Evolutionary conservation across 2,329 filamentous ascomycete species (phyloP).

Genomic region (Trichoderma guizhouense): DNA sequence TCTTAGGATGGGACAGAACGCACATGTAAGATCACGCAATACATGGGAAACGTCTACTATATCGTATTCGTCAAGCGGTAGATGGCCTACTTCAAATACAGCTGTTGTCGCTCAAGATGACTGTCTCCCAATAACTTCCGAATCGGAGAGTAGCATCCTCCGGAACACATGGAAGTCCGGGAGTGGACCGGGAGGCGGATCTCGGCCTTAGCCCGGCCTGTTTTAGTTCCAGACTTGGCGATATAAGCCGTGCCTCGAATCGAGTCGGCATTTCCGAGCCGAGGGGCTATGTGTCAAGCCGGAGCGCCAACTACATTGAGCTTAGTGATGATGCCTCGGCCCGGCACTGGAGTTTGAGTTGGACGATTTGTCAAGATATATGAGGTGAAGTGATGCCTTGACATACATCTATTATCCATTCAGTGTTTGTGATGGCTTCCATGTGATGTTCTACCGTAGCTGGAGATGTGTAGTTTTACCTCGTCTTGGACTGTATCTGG

Average conservation of each 20-base stretch:
- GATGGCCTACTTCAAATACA: not conserved
- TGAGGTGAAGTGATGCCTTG: not conserved
- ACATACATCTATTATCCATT: not conserved
- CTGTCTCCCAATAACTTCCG: not conserved
- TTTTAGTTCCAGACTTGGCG: not conserved
- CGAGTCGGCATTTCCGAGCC: not conserved
- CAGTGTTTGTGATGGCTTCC: not conserved
- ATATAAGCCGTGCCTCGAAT: not conserved
- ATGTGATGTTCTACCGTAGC: not conserved
- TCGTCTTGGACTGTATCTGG: not conserved
- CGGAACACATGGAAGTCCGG: not conserved
- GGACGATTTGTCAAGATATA: not conserved
- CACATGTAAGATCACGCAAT: not conserved
- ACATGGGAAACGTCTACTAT: not conserved
- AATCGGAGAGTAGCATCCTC: not conserved
- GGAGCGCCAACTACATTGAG: not conserved
- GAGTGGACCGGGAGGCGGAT: slow-evolving; percentile 1
- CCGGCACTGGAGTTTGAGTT: not conserved
- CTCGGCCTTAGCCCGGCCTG: slow-evolving; percentile 4
- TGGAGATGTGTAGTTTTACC: not conserved
- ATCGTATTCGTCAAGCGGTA: not conserved
- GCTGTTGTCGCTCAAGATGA: not conserved
- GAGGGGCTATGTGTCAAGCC: not conserved
- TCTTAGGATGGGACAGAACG: not conserved
- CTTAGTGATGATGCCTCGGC: not conserved